phyloP scores from a whole-genome alignment of 1,139 yeast genomes.

The Yamadazyma conglobata region DNA sequence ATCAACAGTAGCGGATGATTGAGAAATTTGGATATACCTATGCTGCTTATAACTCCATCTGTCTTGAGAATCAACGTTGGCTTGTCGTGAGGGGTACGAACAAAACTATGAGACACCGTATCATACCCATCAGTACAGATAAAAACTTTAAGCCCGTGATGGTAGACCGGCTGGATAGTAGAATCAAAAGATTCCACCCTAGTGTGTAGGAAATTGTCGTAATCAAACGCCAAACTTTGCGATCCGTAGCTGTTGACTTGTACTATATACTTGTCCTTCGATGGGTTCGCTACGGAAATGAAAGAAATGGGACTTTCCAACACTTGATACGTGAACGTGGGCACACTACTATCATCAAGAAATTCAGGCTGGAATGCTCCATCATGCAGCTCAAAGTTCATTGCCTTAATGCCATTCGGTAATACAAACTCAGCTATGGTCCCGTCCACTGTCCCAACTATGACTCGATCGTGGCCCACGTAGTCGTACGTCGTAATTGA shows the following conservation, averaged over 20 bases:
- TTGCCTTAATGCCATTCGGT: no score
- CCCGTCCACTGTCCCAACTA: constrained; percentile 69
- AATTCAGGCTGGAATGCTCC: constrained; percentile 14
- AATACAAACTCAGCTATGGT: constrained; percentile 60
- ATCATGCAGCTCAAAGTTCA: no score
- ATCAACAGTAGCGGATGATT: constrained; percentile 61
- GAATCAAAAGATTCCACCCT: constrained; percentile 23
- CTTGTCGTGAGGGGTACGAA: constrained; percentile 36
- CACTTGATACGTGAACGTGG: constrained; percentile 47
- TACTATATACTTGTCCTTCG: constrained; percentile 26
- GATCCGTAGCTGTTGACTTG: constrained; percentile 51
- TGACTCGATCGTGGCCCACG: constrained; percentile 43
- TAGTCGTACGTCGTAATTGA: constrained; percentile 55
- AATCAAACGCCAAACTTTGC: constrained; percentile 37
- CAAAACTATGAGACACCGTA: constrained; percentile 25
- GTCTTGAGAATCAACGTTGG: constrained; percentile 27
- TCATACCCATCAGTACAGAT: constrained; percentile 28
- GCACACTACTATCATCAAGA: constrained; percentile 23
- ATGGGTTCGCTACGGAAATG: constrained; percentile 34
- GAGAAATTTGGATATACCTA: constrained; percentile 29
- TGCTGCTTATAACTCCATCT: constrained; percentile 29
- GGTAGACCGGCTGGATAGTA: constrained; percentile 26
- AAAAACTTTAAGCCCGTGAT: constrained; percentile 24
- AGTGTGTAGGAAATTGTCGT: constrained; percentile 37
- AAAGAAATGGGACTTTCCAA: constrained; percentile 51